Evolutionary conservation across 192 early-diverging fungal species (phyloP).

Genomic region (Spinellus fusiger): DNA sequence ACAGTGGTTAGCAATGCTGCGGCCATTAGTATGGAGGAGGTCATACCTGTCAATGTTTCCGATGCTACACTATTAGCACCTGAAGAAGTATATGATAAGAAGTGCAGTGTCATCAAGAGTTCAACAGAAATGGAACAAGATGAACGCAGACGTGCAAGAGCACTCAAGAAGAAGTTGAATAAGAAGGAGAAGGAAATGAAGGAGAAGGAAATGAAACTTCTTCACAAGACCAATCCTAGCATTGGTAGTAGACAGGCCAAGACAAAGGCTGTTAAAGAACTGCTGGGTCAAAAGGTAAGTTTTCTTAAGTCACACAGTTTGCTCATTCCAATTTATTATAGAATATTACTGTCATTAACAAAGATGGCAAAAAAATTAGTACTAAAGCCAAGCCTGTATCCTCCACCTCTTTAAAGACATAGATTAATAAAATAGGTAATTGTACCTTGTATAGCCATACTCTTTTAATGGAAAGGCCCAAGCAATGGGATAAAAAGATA

Average conservation of each 20-base stretch:
- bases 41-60: slow-evolving; percentile 81
- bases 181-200: slow-evolving; percentile 52
- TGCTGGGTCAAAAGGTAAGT: slow-evolving; percentile 54
- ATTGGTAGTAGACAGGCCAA: slow-evolving; percentile 39
- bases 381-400: slow-evolving; percentile 14
- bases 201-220: slow-evolving; percentile 42
- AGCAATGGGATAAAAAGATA: no score
- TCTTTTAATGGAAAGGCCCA: no score
- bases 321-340: not conserved
- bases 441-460: not conserved
- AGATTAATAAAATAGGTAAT: not conserved
- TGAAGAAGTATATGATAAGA: slow-evolving; percentile 85
- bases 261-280: slow-evolving; percentile 52
- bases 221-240: slow-evolving; percentile 40
- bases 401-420: slow-evolving; percentile 6
- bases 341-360: slow-evolving; percentile 33
- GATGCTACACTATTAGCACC: slow-evolving; percentile 80
- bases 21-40: slow-evolving; percentile 92
- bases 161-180: slow-evolving; percentile 60
- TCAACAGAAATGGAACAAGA: slow-evolving; percentile 70
- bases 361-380: slow-evolving; percentile 24
- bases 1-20: slow-evolving; percentile 72
- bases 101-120: slow-evolving; percentile 63
- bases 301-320: not conserved
- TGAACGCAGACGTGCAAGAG: slow-evolving; percentile 69